Evolutionary conservation across 108 stramenopile genomes (phyloP).

Genomic region (Skeletonema menzelii): DNA sequence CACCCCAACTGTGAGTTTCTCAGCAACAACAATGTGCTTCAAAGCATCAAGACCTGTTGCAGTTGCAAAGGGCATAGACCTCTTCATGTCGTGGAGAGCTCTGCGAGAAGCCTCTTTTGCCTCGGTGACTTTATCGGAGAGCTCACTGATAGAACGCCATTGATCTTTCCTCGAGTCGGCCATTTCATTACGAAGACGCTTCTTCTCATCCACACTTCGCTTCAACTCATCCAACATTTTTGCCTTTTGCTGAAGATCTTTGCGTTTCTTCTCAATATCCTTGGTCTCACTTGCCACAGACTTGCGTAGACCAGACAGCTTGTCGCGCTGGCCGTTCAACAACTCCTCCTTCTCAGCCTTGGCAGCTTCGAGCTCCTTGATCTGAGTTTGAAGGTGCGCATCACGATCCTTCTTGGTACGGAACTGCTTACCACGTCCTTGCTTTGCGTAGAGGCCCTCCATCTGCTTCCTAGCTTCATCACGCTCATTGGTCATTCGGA

Average conservation of each 20-base stretch:
- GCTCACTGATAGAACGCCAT: constrained; percentile 68
- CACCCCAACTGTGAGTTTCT: constrained; percentile 63
- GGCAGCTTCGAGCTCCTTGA: constrained; percentile 60
- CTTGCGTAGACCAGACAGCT: constrained; percentile 65
- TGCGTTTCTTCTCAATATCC: constrained; percentile 43
- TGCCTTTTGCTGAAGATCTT: constrained; percentile 51
- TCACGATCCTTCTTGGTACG: constrained; percentile 84
- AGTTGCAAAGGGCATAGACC: constrained; percentile 88
- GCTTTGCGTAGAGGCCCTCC: constrained; percentile 90
- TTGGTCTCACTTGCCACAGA: constrained; percentile 33
- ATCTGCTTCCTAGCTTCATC: constrained; percentile 60
- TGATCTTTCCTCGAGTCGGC: constrained; percentile 79
- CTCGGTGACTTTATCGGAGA: constrained; percentile 68
- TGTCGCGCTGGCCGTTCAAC: constrained; percentile 57
- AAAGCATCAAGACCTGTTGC: constrained; percentile 85
- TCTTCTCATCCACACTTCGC: constrained; percentile 70
- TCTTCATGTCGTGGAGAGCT: constrained; percentile 66
- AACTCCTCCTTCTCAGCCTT: constrained; percentile 63
- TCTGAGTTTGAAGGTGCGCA: constrained; percentile 61
- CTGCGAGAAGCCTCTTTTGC: constrained; percentile 57
- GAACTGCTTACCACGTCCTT: constrained; percentile 91
- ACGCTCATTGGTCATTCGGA: constrained; percentile 57
- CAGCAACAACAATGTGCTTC: constrained; percentile 70
- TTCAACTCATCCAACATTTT: constrained; percentile 54
- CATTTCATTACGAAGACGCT: constrained; percentile 56